These are phyloP conservation scores for Blastobotrys niveus DNA, from an alignment of 1,139 yeast genomes.

Conservation along the genomic window DNA sequence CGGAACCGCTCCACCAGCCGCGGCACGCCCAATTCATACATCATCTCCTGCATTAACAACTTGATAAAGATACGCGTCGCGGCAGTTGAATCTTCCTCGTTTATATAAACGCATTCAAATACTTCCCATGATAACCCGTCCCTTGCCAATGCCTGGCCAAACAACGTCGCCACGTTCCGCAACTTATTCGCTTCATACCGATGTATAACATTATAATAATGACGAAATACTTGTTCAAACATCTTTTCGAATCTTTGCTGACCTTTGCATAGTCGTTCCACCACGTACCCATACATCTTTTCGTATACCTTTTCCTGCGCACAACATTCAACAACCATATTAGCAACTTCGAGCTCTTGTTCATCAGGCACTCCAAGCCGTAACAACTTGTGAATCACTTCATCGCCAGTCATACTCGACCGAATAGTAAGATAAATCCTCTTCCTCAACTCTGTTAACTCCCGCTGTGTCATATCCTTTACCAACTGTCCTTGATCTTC, in stretches of 20 bases:
- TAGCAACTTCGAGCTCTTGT: conserved; percentile 46
- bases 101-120: conserved; percentile 48
- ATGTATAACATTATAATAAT: conserved; percentile 54
- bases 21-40: conserved; percentile 65
- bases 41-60: conserved; percentile 72
- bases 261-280: conserved; percentile 56
- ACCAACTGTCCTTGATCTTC: conserved; percentile 27
- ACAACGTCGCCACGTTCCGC: conserved; percentile 75
- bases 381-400: conserved; percentile 81
- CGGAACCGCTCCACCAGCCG: conserved; percentile 47
- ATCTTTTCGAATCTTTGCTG: conserved; percentile 51
- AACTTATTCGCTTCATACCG: conserved; percentile 67
- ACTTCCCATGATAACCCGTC: conserved; percentile 65
- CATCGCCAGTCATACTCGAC: conserved; percentile 93
- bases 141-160: conserved; percentile 77
- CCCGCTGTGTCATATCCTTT: conserved; percentile 66
- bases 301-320: conserved; percentile 85
- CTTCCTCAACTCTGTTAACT: conserved; percentile 59
- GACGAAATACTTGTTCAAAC: conserved; percentile 50
- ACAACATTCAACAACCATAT: conserved; percentile 77
- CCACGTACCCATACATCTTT: conserved; percentile 75
- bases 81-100: conserved; percentile 69
- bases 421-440: conserved; percentile 74
- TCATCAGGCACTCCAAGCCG: conserved; percentile 35
- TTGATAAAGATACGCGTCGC: conserved; percentile 79